Evolutionary conservation across 2,329 filamentous ascomycete genomes (phyloP).

Genomic region (Talaromyces atroroseus): DNA sequence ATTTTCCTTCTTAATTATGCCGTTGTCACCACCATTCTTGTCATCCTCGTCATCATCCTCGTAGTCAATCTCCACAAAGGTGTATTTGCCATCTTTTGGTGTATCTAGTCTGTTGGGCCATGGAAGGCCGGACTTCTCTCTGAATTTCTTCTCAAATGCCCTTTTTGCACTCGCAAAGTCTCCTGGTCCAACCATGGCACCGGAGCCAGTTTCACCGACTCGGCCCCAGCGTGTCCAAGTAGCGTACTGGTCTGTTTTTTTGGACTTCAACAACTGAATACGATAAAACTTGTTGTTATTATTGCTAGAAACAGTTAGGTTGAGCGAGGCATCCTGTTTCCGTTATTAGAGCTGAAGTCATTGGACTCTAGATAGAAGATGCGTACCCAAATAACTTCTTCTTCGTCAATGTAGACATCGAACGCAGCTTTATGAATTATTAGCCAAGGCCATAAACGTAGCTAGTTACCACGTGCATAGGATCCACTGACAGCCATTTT

Average conservation of each 20-base stretch:
- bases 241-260: conserved; percentile 29
- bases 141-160: conserved; percentile 53
- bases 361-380: background rate
- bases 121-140: conserved; percentile 48
- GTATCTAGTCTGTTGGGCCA: conserved; percentile 44
- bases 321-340: conserved; percentile 74
- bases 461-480: background rate
- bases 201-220: conserved; percentile 54
- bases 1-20: conserved; percentile 25
- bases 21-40: conserved; percentile 18
- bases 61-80: conserved; percentile 75
- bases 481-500: conserved; percentile 15
- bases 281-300: conserved; percentile 85
- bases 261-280: conserved; percentile 54
- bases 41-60: conserved; percentile 53
- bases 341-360: conserved; percentile 57
- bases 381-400: conserved; percentile 56
- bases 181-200: conserved; percentile 35
- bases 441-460: background rate
- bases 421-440: conserved; percentile 14
- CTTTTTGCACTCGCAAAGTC: conserved; percentile 35
- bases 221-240: conserved; percentile 79
- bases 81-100: conserved; percentile 60
- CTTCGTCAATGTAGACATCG: conserved; percentile 60
- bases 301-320: conserved; percentile 64